Percentiles rank a stretch among this genome's conserved stretches.
Evolutionary conservation across 2,329 filamentous ascomycete species (phyloP).

Genomic region (Arthrobotrys megalospora): DNA sequence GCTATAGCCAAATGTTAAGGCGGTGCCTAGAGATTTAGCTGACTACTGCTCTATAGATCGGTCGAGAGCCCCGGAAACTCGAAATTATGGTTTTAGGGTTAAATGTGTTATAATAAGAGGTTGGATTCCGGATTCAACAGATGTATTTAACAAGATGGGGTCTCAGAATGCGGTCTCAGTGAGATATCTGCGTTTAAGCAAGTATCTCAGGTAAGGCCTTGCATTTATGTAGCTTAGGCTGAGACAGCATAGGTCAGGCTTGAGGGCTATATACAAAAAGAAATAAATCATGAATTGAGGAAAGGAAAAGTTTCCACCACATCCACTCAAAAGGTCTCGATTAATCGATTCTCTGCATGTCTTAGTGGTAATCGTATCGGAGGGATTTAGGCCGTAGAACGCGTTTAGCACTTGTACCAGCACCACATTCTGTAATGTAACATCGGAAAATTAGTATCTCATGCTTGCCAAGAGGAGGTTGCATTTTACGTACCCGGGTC

Average conservation of each 20-base stretch:
- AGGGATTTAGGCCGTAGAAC: neutral
- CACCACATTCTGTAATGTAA: slow-evolving; percentile 7
- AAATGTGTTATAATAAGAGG: neutral
- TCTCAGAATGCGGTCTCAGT: neutral
- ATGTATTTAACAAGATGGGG: neutral
- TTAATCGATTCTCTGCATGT: neutral
- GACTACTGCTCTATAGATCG: neutral
- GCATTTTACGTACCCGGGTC: slow-evolving; percentile 39
- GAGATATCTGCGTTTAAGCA: neutral
- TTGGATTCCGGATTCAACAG: neutral
- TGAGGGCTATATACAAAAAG: slow-evolving; percentile 4
- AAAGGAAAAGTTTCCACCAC: neutral
- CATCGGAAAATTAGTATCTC: neutral
- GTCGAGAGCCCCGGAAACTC: neutral
- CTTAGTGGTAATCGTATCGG: neutral
- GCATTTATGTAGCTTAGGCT: neutral
- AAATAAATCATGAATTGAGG: neutral
- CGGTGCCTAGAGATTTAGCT: slow-evolving; percentile 4
- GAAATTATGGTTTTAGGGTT: no score
- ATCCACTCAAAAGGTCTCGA: neutral
- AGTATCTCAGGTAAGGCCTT: neutral
- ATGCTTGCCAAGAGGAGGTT: neutral
- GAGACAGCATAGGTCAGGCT: neutral
- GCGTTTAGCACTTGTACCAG: slow-evolving; percentile 32
- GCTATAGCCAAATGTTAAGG: neutral